These are phyloP conservation scores for Mortierella sp. DNA, from an alignment of 371 early-diverging fungal species.

Conservation along the genomic window DNA sequence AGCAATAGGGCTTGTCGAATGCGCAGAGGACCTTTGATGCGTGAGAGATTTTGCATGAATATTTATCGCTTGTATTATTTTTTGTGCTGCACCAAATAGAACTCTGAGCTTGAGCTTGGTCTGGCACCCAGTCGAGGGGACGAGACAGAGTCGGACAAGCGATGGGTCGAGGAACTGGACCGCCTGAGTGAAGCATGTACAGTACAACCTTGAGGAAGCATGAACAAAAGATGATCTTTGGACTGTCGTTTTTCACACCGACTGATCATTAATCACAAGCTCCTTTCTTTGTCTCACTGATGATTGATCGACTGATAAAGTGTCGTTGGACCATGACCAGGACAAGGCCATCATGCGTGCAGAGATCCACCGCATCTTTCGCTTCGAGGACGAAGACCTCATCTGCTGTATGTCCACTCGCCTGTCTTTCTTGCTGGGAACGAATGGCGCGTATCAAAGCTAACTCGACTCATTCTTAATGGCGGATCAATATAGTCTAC, in stretches of 20 bases:
- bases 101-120: constrained; percentile 43
- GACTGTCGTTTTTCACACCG: background rate
- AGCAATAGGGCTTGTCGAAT: background rate
- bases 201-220: background rate
- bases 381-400: constrained; percentile 43
- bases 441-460: background rate
- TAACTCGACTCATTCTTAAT: background rate
- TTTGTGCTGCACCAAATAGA: constrained; percentile 6
- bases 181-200: constrained; percentile 54
- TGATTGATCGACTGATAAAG: constrained; percentile 8
- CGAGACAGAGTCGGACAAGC: constrained; percentile 42
- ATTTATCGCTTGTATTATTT: background rate
- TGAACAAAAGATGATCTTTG: background rate
- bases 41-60: background rate
- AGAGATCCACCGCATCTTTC: constrained; percentile 39
- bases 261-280: background rate
- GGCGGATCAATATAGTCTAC: constrained; percentile 31
- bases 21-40: background rate
- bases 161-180: constrained; percentile 49
- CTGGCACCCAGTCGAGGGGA: constrained; percentile 22
- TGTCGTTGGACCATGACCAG: constrained; percentile 52
- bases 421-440: background rate
- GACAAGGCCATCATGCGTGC: constrained; percentile 53
- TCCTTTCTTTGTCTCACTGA: background rate
- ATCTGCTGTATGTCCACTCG: constrained; percentile 37